Evolutionary conservation across 768 basidiomycete species (phyloP), one percentile per base, ranked within the genome.

Genomic region (Leucosporidium scottii): DNA sequence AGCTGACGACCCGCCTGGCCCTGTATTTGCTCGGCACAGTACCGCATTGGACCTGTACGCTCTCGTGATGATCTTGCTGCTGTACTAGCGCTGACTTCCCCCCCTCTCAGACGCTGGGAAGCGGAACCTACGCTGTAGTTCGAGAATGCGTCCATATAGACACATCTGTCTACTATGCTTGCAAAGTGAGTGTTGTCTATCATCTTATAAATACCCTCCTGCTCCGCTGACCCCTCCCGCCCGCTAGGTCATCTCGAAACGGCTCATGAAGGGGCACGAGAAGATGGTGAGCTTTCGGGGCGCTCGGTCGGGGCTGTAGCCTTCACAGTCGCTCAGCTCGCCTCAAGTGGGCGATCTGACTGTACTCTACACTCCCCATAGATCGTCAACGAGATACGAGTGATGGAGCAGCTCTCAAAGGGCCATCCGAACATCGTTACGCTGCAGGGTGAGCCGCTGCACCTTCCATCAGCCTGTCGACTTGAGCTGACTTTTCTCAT

Each of bases 231-330:
- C 7, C 23, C 51, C 51, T 53, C 51, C n/a, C 51, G n/a, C 93
- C 30, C 96, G 93, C 84, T 97, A 98, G 79, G 94, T 97, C 76
- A 92, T 96, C 81, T 96, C 93, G 85, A 97, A 97, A 84, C 92
- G 93, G 77, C 86, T 94, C 68, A 94, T 94, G 92, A 89, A 94
- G 78, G 93, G 93, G 13, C 83, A 93, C 71, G 93, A 97, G 80
- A 86, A 93, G 77, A 96, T 98, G 93, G 94, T 91, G 27, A 73
- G 85, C 76, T 50, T 44, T 18, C 21, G 25, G 15, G 13, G 39
- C 39, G 2, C 3, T 44, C 15, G 15, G 8, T 44, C 39, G 23
- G 59, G 4, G 30, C 12, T 25, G 23, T 18, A 23, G 34, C 8
- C 9, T 1, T 47, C n/a, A n/a, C n/a, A n/a, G 36, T 58, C 12